Base-by-base conservation (phyloP, 164 flowering plant species). In the Warburgia ugandensis region DNA sequence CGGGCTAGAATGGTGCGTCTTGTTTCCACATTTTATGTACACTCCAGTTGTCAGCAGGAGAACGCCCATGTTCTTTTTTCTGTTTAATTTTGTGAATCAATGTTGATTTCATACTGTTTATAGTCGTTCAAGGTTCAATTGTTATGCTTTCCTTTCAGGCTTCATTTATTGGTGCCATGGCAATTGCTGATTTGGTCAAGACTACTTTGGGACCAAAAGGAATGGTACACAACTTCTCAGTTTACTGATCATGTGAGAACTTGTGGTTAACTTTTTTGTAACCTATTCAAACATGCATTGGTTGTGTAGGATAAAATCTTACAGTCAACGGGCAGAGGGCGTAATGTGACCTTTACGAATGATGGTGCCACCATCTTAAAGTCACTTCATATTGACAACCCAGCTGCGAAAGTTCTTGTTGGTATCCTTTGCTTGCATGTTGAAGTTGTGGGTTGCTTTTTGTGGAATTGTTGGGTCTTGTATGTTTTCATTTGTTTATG, bases 161-260 rank as follows among this genome's bases (percentile, higher is more conserved):
- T 17, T 84, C 92, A n/a, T 89, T 88, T 71, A 52, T 94, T 71
- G 99, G 99, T 45, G 99, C 96, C 0, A 77, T 88, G 94, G 97
- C 99, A 3, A 84, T 88, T 66, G 89, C 94, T 48, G 99, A 92
- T 67, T 66, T 92, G 77, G 86, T 92, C 33, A 92, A 92, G 74
- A 82, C 95, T 55, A 92, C 99, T n/a, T 68, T 92, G 26, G 99
- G 97, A 14, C 97, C 99, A 0, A 92, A 88, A 67, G 99, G 99
- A 61, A 92, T 92, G 99, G 97, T 92, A 75, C 33, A 32, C 14
- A 54, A n/a, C n/a, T n/a, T n/a, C n/a, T n/a, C n/a, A n/a, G n/a
- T n/a, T n/a, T n/a, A n/a, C n/a, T n/a, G n/a, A n/a, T n/a, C n/a
- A n/a, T n/a, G n/a, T n/a, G n/a, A n/a, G n/a, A n/a, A n/a, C n/a